Evolutionary conservation across 2,329 filamentous ascomycete genomes (phyloP), one percentile per base, ranked within the genome.

Genomic region (Pseudocercospora fijiensis): DNA sequence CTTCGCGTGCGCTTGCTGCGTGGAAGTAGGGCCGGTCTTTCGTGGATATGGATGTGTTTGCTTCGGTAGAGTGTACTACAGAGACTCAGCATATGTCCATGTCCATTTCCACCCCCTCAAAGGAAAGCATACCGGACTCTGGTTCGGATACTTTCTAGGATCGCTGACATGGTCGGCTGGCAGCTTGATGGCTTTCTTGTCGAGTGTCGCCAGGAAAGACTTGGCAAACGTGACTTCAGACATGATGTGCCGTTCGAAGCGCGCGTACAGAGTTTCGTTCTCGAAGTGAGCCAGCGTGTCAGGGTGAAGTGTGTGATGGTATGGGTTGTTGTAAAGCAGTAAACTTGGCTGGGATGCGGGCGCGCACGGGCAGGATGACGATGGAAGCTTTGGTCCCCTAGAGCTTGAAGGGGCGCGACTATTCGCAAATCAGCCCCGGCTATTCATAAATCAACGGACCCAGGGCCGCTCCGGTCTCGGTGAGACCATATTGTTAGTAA

Each of bases 121-220:
- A 6, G n/a, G 53, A 9, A 52, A 6, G 76, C 88, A 28, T 85
- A 97, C 94, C 16, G 92, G 89, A 69, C 87, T 84, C 66, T 90
- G 87, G 26, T 90, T 82, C 24, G 91, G 90, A 76, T 94, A 93
- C 69, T 84, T 86, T 72, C 88, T 88, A 57, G 91, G 87, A 75
- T 97, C 91, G 78, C 94, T 91, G 77, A 96, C 88, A 86, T 97
- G 90, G 77, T 98, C 92, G 68, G 90, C 83, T n/a, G 89, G 87
- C 67, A 98, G 85, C 82, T 93, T 96, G 72, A 88, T 78, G 7
- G 92, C 90, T 57, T 89, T 88, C 65, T 87, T 85, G 78, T 96
- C 92, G 67, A 98, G 86, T 22, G 87, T 85, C 58, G 88, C 82
- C 70, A 99, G 87, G 78, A 96, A 97, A 30, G 86, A 84, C 78